phyloP scores from a whole-genome alignment of 2,329 filamentous ascomycete genomes.

The Talaromyces sp. region DNA sequence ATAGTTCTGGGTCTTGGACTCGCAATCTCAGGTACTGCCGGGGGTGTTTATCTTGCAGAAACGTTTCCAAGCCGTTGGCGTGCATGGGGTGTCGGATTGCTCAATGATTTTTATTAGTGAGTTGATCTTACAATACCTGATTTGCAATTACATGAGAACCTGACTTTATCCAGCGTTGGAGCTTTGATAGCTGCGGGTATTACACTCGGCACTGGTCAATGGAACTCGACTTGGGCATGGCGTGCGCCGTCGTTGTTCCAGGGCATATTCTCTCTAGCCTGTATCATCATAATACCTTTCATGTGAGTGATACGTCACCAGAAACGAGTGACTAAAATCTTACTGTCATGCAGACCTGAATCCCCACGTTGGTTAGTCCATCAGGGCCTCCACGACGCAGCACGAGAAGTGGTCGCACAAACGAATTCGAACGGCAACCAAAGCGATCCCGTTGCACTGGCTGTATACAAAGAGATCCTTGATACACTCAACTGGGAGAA shows the following conservation, averaged over 20 bases:
- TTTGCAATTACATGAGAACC: neutral
- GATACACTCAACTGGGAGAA: slow-evolving; percentile 46
- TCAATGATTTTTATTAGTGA: slow-evolving; percentile 34
- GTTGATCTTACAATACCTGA: neutral
- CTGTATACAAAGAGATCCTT: slow-evolving; percentile 45
- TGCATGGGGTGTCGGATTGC: slow-evolving; percentile 41
- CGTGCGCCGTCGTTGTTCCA: slow-evolving; percentile 43
- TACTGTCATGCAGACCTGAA: slow-evolving; percentile 31
- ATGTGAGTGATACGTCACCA: slow-evolving; percentile 19
- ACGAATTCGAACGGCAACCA: slow-evolving; percentile 44
- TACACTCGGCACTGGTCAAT: slow-evolving; percentile 41
- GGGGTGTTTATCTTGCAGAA: slow-evolving; percentile 48
- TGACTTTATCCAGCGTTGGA: slow-evolving; percentile 21
- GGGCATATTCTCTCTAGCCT: slow-evolving; percentile 35
- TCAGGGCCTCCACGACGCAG: slow-evolving; percentile 39
- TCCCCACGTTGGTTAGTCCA: slow-evolving; percentile 46
- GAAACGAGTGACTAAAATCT: neutral
- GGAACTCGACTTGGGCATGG: slow-evolving; percentile 46
- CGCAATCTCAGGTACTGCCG: slow-evolving; percentile 41
- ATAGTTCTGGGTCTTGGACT: slow-evolving; percentile 65
- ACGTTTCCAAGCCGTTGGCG: slow-evolving; percentile 44
- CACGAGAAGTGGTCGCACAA: slow-evolving; percentile 39
- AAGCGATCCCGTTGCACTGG: slow-evolving; percentile 34
- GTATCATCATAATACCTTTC: slow-evolving; percentile 42
- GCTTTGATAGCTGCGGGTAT: slow-evolving; percentile 47